Percentiles rank a stretch among this genome's conserved stretches.
These are phyloP conservation scores for Hyaloscypha variabilis DNA, from an alignment of 495 filamentous ascomycete species.

Conservation along the genomic window DNA sequence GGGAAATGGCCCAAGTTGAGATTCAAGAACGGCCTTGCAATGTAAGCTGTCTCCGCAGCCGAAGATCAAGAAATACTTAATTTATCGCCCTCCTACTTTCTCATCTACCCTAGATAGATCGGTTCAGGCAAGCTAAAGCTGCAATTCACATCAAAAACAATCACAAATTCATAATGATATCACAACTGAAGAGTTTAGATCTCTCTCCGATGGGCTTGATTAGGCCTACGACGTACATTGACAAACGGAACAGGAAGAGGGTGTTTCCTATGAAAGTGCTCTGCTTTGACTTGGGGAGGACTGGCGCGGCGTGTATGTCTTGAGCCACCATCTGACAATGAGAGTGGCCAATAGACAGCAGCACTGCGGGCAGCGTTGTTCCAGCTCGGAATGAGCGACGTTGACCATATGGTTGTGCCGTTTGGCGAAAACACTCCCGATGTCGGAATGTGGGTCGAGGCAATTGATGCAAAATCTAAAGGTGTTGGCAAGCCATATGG, in stretches of 20 bases:
- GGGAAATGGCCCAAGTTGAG: too few species aligned
- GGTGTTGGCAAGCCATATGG: constrained; percentile 19
- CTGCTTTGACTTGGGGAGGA: constrained; percentile 22
- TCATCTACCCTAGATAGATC: too few species aligned
- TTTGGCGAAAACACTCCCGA: constrained; percentile 20
- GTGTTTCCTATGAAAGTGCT: constrained; percentile 29
- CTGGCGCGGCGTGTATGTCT: constrained; percentile 24
- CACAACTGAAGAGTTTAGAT: not conserved
- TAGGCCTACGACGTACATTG: constrained; percentile 6
- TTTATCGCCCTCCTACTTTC: too few species aligned
- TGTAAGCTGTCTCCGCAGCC: too few species aligned
- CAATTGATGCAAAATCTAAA: constrained; percentile 20
- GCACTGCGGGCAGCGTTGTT: constrained; percentile 20
- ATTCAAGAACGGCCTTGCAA: too few species aligned
- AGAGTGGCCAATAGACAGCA: not conserved
- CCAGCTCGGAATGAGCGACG: constrained; percentile 22
- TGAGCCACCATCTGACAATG: not conserved
- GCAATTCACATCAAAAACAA: too few species aligned
- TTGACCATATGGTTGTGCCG: constrained; percentile 20
- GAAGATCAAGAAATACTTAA: too few species aligned
- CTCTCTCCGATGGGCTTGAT: not conserved
- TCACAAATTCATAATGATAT: not conserved
- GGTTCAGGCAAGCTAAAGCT: too few species aligned
- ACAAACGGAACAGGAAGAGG: constrained; percentile 21
- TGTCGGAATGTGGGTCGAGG: constrained; percentile 23